These are phyloP conservation scores for Ustulina deusta DNA, from an alignment of 2,329 filamentous ascomycete genomes.

Conservation along the genomic window DNA sequence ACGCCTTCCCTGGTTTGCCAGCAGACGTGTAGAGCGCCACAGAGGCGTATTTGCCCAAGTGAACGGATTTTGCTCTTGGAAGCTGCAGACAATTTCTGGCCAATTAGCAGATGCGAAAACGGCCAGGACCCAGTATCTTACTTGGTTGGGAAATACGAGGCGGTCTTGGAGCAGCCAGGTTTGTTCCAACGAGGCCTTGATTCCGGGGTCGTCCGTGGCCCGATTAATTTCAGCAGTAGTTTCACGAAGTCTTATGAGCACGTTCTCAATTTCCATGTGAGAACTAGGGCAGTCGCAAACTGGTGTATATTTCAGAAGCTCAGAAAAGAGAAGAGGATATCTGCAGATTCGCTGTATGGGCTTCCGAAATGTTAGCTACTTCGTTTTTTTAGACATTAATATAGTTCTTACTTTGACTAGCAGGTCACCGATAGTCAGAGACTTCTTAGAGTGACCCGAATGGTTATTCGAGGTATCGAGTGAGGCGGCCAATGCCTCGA, in stretches of 20 bases:
- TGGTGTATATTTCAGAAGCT: slow-evolving; percentile 85
- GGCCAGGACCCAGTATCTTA: slow-evolving; percentile 55
- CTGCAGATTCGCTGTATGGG: slow-evolving; percentile 93
- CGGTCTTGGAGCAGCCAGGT: slow-evolving; percentile 89
- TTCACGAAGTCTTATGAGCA: slow-evolving; percentile 77
- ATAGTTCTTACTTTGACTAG: slow-evolving; percentile 79
- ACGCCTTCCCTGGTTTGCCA: slow-evolving; percentile 79
- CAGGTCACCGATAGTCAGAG: slow-evolving; percentile 84
- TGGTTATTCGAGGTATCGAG: slow-evolving; percentile 76
- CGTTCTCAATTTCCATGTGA: slow-evolving; percentile 81
- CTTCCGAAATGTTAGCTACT: slow-evolving; percentile 58
- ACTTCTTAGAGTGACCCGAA: slow-evolving; percentile 74
- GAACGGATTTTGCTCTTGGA: slow-evolving; percentile 77
- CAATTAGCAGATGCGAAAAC: slow-evolving; percentile 39
- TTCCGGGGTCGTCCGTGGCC: slow-evolving; percentile 80
- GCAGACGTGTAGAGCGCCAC: slow-evolving; percentile 84
- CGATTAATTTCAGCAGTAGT: slow-evolving; percentile 84
- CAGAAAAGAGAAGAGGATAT: slow-evolving; percentile 87
- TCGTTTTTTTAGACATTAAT: slow-evolving; percentile 1
- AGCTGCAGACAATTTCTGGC: slow-evolving; percentile 62
- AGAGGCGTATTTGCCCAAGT: slow-evolving; percentile 83
- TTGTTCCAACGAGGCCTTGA: slow-evolving; percentile 78
- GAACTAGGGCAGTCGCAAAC: slow-evolving; percentile 86
- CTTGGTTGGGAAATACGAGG: slow-evolving; percentile 78
- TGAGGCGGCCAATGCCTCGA: slow-evolving; percentile 84